These are phyloP conservation scores for Sphagnum magellanicum DNA, from an alignment of 228 moss, liverwort and hornwort genomes.

Conservation along the genomic window DNA sequence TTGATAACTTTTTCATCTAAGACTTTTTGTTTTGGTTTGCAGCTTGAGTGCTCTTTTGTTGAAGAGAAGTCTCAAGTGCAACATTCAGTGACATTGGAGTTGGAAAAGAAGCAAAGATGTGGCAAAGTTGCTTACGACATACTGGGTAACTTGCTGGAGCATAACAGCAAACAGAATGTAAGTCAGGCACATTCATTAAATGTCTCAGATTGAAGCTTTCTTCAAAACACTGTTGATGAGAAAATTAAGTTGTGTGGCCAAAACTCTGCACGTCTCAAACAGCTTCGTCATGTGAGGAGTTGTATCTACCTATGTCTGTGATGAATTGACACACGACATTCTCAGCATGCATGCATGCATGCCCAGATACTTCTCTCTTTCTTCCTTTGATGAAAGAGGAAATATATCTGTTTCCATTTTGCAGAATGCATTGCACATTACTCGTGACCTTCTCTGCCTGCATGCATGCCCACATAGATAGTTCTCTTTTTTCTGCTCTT, in stretches of 20 bases:
- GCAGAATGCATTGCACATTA: too few species aligned
- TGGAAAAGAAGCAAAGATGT: conserved; percentile 18
- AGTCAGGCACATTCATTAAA: neutral
- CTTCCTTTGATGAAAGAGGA: neutral
- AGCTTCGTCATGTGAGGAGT: too few species aligned
- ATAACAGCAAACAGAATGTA: conserved; percentile 42
- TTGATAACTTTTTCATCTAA: neutral
- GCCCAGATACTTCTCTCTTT: neutral
- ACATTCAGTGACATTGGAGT: conserved; percentile 7
- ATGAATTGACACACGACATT: neutral
- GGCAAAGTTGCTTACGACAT: conserved; percentile 26
- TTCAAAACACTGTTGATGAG: neutral
- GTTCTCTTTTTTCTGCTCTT: neutral
- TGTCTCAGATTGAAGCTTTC: neutral
- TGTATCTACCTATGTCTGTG: too few species aligned
- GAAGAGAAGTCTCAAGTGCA: conserved; percentile 13
- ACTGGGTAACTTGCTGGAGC: conserved; percentile 17
- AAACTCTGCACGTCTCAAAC: neutral
- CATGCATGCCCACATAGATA: too few species aligned
- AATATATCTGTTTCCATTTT: neutral
- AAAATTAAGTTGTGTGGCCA: neutral
- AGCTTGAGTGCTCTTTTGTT: conserved; percentile 33
- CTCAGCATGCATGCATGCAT: neutral
- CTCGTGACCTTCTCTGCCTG: too few species aligned
- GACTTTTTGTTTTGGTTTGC: neutral